Evolutionary conservation across 768 basidiomycete genomes (phyloP).

Genomic region (Mrakia frigida): DNA sequence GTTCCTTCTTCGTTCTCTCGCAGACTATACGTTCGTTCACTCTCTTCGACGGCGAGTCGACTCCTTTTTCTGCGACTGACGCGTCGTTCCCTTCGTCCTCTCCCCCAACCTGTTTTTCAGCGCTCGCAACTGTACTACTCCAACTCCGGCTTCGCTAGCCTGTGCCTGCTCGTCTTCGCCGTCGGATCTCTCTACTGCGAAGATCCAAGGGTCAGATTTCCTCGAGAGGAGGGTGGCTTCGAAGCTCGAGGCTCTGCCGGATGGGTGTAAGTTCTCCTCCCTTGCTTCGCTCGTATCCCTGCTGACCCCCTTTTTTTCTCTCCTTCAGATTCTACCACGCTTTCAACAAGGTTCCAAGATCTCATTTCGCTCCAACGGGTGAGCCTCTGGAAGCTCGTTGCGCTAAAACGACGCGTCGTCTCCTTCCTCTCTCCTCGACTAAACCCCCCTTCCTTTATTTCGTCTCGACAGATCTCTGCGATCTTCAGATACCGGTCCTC

Average conservation of each 20-base stretch:
- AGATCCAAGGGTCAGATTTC: slow-evolving; percentile 17
- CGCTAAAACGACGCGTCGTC: too few relatives aligned
- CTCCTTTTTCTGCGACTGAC: neutral
- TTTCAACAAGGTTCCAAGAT: slow-evolving; percentile 5
- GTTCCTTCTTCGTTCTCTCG: neutral
- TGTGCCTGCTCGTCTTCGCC: slow-evolving; percentile 27
- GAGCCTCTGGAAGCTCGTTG: too few relatives aligned
- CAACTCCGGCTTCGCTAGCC: slow-evolving; percentile 26
- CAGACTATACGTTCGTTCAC: slow-evolving; percentile 12
- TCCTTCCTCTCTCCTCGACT: neutral
- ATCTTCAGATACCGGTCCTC: slow-evolving; percentile 24
- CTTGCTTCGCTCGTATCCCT: neutral
- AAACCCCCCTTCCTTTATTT: neutral
- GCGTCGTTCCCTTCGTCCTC: neutral
- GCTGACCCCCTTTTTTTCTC: neutral
- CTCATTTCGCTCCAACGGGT: slow-evolving; percentile 3
- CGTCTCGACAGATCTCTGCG: slow-evolving; percentile 23
- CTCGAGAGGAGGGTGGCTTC: slow-evolving; percentile 10
- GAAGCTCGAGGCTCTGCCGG: slow-evolving; percentile 9
- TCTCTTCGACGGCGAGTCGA: too few relatives aligned
- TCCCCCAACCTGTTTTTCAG: neutral
- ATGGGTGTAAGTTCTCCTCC: slow-evolving; percentile 9
- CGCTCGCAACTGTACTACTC: slow-evolving; percentile 21
- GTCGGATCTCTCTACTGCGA: slow-evolving; percentile 1
- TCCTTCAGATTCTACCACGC: slow-evolving; percentile 7